Percentiles rank a stretch among this genome's conserved stretches.
phyloP scores from a whole-genome alignment of 1,139 yeast genomes.

The Zygosaccharomyces sapae region DNA sequence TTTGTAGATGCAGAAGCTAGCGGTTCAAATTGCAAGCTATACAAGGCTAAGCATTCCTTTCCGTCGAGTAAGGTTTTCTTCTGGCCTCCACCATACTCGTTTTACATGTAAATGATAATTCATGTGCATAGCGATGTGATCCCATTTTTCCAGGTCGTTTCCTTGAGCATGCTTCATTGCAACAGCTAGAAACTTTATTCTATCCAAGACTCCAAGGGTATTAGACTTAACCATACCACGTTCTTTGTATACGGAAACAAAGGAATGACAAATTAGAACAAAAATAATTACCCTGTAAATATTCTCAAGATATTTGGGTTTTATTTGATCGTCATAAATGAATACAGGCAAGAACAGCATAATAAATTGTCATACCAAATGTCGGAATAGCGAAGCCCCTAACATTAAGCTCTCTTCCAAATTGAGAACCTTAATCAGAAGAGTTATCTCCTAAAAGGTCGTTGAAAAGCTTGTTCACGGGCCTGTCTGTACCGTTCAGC shows the following conservation, averaged over 20 bases:
- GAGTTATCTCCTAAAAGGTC: neutral
- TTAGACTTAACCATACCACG: neutral
- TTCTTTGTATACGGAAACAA: neutral
- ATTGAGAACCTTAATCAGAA: neutral
- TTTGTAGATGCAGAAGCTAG: neutral
- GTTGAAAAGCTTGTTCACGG: neutral
- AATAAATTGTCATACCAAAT: neutral
- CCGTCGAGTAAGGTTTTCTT: conserved; percentile 7
- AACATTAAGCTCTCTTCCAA: neutral
- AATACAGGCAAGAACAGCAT: neutral
- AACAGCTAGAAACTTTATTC: conserved; percentile 1
- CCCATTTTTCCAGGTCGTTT: conserved; percentile 3
- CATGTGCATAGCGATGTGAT: conserved; percentile 4
- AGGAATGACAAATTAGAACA: neutral
- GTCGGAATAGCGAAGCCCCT: neutral
- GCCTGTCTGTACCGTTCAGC: neutral
- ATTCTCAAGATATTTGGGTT: neutral
- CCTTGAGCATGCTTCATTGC: neutral
- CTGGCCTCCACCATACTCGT: neutral
- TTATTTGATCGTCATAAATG: neutral
- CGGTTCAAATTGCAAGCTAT: neutral
- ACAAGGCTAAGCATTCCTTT: conserved; percentile 1
- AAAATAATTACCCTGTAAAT: neutral
- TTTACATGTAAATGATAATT: neutral
- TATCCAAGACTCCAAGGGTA: neutral